These are phyloP conservation scores for Lachancea sp. DNA, from an alignment of 805 yeast species.

Conservation along the genomic window DNA sequence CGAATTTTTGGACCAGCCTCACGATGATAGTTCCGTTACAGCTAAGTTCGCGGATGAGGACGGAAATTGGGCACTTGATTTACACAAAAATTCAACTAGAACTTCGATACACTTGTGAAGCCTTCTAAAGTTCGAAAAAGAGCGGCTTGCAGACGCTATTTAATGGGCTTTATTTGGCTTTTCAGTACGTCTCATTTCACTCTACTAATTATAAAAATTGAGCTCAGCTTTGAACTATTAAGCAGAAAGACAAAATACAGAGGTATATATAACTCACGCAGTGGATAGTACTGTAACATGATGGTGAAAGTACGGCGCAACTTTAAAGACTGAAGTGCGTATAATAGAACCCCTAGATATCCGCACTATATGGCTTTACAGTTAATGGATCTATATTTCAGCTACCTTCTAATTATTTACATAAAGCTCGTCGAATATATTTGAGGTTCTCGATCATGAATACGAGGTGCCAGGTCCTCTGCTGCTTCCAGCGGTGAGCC, in stretches of 20 bases:
- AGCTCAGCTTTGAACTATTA: background rate
- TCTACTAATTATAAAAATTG: too few relatives aligned
- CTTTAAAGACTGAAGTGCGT: too few relatives aligned
- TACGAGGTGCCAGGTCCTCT: background rate
- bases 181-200: too few relatives aligned
- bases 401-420: background rate
- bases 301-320: too few relatives aligned
- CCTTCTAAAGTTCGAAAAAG: background rate
- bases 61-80: background rate
- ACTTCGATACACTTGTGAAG: background rate
- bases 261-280: background rate
- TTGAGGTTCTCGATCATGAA: background rate
- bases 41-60: background rate
- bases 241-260: background rate
- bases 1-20: background rate
- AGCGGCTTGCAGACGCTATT: too few relatives aligned
- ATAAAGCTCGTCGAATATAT: background rate
- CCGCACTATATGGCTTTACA: too few relatives aligned
- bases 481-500: background rate
- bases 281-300: too few relatives aligned
- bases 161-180: too few relatives aligned
- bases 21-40: background rate
- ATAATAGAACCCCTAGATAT: too few relatives aligned
- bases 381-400: too few relatives aligned
- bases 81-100: background rate